Base-by-base conservation (phyloP, 1,284 basidiomycete genomes). In the Pseudozyma pruni region DNA sequence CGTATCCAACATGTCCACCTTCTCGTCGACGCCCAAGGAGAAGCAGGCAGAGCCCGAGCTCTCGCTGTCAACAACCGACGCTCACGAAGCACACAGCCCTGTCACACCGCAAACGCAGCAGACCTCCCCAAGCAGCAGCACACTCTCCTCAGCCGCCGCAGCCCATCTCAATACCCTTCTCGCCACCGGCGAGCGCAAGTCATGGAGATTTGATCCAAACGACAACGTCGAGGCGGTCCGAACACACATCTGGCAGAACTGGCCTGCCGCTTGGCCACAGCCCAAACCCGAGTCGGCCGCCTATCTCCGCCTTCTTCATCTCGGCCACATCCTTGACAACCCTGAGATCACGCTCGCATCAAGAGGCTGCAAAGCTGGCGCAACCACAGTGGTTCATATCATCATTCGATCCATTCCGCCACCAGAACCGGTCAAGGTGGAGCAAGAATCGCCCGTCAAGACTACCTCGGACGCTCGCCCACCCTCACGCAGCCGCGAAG, bases 251-350 rank as follows among this genome's bases (percentile, higher is more conserved):
- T 69, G 48, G 49, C 10, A 50, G 14, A 25, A 69, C n/a, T 69
- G 66, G 66, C 66, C 66, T 19, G 33, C 50, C 8, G 41, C 52
- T 3, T 69, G 66, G 66, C 66, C 59, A 1, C 66, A 69, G 35
- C 66, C 66, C 14, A 57, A 41, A 31, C 66, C 66, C 8, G 59
- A 57, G 11, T 69, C 66, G 13, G 45, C 49, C 13, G 46, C 50
- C 16, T 59, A 61, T 34, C 22, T 69, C 16, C 46, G 66, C 38
- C 37, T 69, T 8, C 47, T 69, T 3, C 66, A 69, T 34, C 59
- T 69, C 27, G 66, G 66, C n/a, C 66, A 69, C 43, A 63, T 69
- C 14, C 50, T 69, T 22, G 66, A 69, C 32, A 31, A 45, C 14
- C 55, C 66, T 17, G 11, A 48, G 2, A 48, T 53, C 16, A 62